Percentiles rank a stretch among this genome's conserved stretches.
phyloP scores from a whole-genome alignment of 129 eudicot species.

The Gnaphalium uliginosum region DNA sequence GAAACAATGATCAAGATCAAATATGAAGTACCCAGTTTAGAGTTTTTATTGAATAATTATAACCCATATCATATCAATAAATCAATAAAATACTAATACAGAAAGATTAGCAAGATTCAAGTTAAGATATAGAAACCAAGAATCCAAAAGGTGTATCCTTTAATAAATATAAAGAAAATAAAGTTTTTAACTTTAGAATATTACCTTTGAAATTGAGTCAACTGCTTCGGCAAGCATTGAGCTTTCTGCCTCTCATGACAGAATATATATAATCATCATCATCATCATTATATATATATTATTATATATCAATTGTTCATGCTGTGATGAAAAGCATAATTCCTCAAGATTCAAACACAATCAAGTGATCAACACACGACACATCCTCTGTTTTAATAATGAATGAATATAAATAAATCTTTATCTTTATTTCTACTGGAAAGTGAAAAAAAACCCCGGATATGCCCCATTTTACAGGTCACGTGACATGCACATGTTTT shows the following conservation, averaged over 20 bases:
- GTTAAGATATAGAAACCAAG: not conserved
- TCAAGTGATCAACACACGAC: not conserved
- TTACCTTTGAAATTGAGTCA: slow-evolving; percentile 15
- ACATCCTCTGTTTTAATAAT: not conserved
- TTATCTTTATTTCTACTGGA: not conserved
- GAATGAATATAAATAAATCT: not conserved
- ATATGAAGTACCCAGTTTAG: not conserved
- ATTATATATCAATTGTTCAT: not conserved
- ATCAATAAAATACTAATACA: not conserved
- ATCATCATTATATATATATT: not conserved
- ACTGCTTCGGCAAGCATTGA: slow-evolving; percentile 17
- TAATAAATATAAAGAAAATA: not conserved
- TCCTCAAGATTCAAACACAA: slow-evolving; percentile 2
- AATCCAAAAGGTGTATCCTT: not conserved
- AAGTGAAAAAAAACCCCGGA: not conserved
- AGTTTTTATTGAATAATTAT: not conserved
- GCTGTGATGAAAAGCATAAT: not conserved
- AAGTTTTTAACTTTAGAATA: not conserved
- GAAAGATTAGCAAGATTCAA: not conserved
- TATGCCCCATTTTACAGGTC: not conserved
- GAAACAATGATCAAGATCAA: slow-evolving; percentile 9
- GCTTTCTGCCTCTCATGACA: not conserved
- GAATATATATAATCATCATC: not conserved
- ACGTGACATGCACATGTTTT: slow-evolving; percentile 15
- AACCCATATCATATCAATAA: not conserved